Conservation (phyloP, 805 yeast genomes). For the Saturnispora galanensis region DNA sequence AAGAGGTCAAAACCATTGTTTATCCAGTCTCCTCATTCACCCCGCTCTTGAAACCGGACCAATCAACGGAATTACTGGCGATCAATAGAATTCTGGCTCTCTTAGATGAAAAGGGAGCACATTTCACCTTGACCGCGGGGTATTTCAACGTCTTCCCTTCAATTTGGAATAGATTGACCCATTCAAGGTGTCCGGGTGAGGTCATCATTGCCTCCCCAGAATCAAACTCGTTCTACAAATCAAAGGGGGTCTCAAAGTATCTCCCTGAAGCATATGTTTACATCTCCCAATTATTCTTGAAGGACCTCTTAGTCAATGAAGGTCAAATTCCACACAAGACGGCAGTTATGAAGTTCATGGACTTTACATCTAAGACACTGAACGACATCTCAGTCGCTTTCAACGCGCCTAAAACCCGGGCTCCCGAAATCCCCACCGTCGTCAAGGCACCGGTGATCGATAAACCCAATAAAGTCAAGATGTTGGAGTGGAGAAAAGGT, state of each 20-base stretch:
- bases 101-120: conserved; percentile 42
- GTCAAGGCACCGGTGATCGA: background rate
- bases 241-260: conserved; percentile 70
- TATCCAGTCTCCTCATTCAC: conserved; percentile 90
- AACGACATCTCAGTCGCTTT: background rate
- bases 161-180: conserved; percentile 48
- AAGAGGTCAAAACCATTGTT: conserved; percentile 46
- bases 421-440: too few species aligned
- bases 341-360: conserved; percentile 23
- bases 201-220: conserved; percentile 88
- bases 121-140: conserved; percentile 92
- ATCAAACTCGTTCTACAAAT: conserved; percentile 87
- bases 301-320: conserved; percentile 22
- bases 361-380: conserved; percentile 12
- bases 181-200: conserved; percentile 49
- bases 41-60: conserved; percentile 58
- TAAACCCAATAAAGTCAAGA: conserved; percentile 32
- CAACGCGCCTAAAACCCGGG: background rate
- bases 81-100: conserved; percentile 51
- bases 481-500: conserved; percentile 85
- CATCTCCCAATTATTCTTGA: conserved; percentile 59
- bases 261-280: conserved; percentile 82
- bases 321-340: conserved; percentile 7
- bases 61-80: conserved; percentile 76
- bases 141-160: conserved; percentile 86